A percentile compares a stretch with the other conserved stretches of the same genome.
Conservation (phyloP, 305 asterid genomes). For the Fraxinus nigra region DNA sequence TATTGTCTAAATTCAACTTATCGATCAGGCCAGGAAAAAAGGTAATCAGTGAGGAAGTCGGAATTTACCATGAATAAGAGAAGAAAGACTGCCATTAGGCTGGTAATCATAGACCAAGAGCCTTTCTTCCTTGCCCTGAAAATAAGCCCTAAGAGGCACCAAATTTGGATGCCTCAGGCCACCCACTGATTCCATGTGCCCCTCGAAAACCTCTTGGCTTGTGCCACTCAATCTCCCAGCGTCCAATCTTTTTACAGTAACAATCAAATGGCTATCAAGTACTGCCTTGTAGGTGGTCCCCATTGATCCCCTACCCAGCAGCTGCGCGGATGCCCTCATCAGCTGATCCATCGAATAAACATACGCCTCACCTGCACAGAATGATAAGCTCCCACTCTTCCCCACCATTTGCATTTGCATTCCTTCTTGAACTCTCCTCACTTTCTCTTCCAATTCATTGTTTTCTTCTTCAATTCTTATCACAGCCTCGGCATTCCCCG, state of each 20-base stretch:
- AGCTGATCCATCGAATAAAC: slow-evolving; percentile 78
- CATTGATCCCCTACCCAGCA: slow-evolving; percentile 80
- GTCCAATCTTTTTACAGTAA: slow-evolving; percentile 86
- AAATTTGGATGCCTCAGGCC: slow-evolving; percentile 77
- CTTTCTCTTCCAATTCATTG: slow-evolving; percentile 66
- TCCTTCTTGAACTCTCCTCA: slow-evolving; percentile 57
- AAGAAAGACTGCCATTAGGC: slow-evolving; percentile 79
- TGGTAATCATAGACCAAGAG: slow-evolving; percentile 81
- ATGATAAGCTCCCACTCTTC: slow-evolving; percentile 67
- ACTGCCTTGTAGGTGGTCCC: slow-evolving; percentile 92
- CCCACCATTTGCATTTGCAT: slow-evolving; percentile 42
- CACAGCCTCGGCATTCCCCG: slow-evolving; percentile 60
- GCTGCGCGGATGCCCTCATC: slow-evolving; percentile 86
- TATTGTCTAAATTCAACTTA: background rate
- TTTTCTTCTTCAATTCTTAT: slow-evolving; percentile 70
- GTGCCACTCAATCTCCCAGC: slow-evolving; percentile 50
- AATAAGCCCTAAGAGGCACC: slow-evolving; percentile 81
- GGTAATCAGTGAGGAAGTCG: background rate
- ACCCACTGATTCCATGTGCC: slow-evolving; percentile 77
- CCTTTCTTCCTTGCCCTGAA: slow-evolving; percentile 79
- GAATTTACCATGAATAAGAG: slow-evolving; percentile 76
- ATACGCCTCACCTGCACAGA: slow-evolving; percentile 85
- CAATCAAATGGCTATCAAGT: slow-evolving; percentile 71
- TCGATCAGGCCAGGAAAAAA: background rate
- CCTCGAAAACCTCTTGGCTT: slow-evolving; percentile 57